Conservation (phyloP, 345 rosid genomes). For the Brassica juncea region DNA sequence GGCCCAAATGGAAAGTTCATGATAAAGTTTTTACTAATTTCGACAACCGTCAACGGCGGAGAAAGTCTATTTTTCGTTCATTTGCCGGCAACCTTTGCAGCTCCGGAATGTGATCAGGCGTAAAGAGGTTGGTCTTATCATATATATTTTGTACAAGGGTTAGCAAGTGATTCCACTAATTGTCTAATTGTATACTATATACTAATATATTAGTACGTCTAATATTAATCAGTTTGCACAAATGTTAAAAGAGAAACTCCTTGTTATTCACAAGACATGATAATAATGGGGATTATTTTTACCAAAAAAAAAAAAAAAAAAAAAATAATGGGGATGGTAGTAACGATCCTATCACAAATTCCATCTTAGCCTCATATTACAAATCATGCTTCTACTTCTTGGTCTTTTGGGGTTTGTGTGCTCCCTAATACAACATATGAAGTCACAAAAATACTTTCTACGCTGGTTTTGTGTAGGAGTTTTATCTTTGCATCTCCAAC, state of each 20-base stretch:
- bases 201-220: background rate
- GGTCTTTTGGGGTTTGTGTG: background rate
- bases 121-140: background rate
- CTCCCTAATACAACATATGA: slow-evolving; percentile 11
- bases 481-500: slow-evolving; percentile 8
- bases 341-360: background rate
- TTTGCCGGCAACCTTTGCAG: background rate
- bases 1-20: background rate
- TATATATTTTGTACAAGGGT: background rate
- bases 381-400: slow-evolving; percentile 13
- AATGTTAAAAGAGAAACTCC: slow-evolving; percentile 1
- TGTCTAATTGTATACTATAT: background rate
- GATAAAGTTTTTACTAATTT: background rate
- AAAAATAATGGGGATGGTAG: background rate
- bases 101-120: background rate
- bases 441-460: slow-evolving; percentile 10
- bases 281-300: background rate
- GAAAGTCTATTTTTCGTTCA: background rate
- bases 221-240: background rate
- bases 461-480: slow-evolving; percentile 13
- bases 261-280: slow-evolving; percentile 17
- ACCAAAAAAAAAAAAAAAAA: too few species aligned
- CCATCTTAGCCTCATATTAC: slow-evolving; percentile 19
- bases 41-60: background rate
- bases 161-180: background rate